Evolutionary conservation across 306 rosid species (phyloP).

Genomic region (Castanea mollissima): DNA sequence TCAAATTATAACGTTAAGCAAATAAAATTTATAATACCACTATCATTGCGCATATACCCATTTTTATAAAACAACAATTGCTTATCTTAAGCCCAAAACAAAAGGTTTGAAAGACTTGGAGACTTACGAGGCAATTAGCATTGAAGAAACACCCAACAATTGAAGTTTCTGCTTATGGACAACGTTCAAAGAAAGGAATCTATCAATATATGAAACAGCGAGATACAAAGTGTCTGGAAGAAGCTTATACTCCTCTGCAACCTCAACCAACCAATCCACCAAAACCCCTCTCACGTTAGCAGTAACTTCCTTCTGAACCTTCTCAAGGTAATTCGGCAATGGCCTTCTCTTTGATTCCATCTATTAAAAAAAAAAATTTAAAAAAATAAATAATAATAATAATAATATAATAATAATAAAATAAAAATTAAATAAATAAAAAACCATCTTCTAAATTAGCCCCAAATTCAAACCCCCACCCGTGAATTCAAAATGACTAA

Average conservation of each 20-base stretch:
- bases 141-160: conserved; percentile 71
- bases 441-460: not conserved
- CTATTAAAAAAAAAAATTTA: too few species aligned
- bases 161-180: conserved; percentile 54
- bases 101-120: not conserved
- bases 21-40: too few species aligned
- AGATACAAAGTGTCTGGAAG: conserved; percentile 69
- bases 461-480: not conserved
- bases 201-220: conserved; percentile 56
- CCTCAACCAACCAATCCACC: conserved; percentile 93
- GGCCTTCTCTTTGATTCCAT: conserved; percentile 70
- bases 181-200: conserved; percentile 52
- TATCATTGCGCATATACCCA: too few species aligned
- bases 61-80: not conserved
- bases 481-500: too few species aligned
- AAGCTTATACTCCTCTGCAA: conserved; percentile 83
- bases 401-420: too few species aligned
- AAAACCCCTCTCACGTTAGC: conserved; percentile 70
- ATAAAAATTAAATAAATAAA: not conserved
- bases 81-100: not conserved
- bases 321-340: conserved; percentile 50
- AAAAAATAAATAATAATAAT: not conserved
- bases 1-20: too few species aligned
- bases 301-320: conserved; percentile 64
- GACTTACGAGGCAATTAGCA: conserved; percentile 87